Evolutionary conservation across 257 asterid species (phyloP), one percentile per base, ranked within the genome.

Genomic region (Ophiorrhiza pumila): DNA sequence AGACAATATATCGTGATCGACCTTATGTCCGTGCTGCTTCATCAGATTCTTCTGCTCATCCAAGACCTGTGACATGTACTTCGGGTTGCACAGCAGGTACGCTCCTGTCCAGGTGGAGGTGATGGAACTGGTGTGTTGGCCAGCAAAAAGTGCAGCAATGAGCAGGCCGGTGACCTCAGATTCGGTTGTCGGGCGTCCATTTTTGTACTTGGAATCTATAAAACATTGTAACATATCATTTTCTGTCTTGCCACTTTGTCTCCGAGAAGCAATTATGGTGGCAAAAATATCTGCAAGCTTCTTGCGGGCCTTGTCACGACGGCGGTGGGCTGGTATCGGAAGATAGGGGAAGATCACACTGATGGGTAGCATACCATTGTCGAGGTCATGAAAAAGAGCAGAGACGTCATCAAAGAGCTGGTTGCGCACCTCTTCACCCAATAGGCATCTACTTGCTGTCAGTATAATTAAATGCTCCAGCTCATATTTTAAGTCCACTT

Each of bases 31-130:
- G 52, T 89, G 92, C 74, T 81, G 85, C 45, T 82, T 76, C 83
- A 89, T 45, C 61, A 91, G 18, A 25, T 77, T 84, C 87, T 83
- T 89, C 85, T 93, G 98, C 80, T 93, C 98, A 25, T 89, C 87
- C 74, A 82, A 14, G 37, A 87, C 97, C 4, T 88, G 77, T 0
- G 96, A 82, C 98, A 93, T 91, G 89, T 83, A 81, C 45, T 89
- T 85, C 7, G 85, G 84, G 89, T 93, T 85, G 80, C 84, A 69
- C 17, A 93, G 91, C 73, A 93, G 98, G 89, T 93, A 91, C 0
- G 97, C 92, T 29, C 97, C 98, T 0, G 98, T 79, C 98, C 97
- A 93, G 0, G 96, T 89, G 68, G 98, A 93, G 43, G 98, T 93
- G 63, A 93, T 93, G 72, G 97, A 93, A 46, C 98, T 93, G 17